A percentile compares a stretch with the other conserved stretches of the same genome.
Evolutionary conservation across 2,329 filamentous ascomycete genomes (phyloP).

Genomic region (Myriangium duriaei): DNA sequence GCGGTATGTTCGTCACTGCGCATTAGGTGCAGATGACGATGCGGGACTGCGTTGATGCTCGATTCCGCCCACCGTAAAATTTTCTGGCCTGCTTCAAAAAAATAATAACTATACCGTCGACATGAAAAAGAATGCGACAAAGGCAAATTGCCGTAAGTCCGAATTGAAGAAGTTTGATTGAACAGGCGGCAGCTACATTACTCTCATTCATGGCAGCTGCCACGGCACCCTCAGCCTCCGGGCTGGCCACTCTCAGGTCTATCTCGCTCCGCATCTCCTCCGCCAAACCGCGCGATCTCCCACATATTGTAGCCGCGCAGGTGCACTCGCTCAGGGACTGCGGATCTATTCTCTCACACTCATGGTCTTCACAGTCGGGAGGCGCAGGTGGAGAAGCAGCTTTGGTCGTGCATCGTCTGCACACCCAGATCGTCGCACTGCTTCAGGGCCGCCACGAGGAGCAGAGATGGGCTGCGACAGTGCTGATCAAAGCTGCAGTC

Average conservation of each 20-base stretch:
- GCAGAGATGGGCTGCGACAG: slow-evolving; percentile 64
- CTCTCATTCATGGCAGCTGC: slow-evolving; percentile 4
- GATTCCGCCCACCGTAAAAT: slow-evolving; percentile 7
- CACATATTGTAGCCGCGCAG: slow-evolving; percentile 58
- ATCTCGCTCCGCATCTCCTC: slow-evolving; percentile 60
- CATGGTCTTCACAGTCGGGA: slow-evolving; percentile 45
- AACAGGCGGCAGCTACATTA: neutral
- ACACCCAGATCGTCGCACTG: slow-evolving; percentile 63
- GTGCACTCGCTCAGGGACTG: slow-evolving; percentile 43
- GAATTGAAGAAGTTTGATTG: neutral
- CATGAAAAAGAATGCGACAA: too few species aligned
- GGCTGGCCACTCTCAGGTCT: slow-evolving; percentile 41
- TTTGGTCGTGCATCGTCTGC: slow-evolving; percentile 68
- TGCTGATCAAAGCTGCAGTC: slow-evolving; percentile 66
- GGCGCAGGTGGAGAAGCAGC: slow-evolving; percentile 43
- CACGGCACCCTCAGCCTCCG: slow-evolving; percentile 3
- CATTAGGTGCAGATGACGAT: slow-evolving; percentile 1
- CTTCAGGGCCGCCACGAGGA: slow-evolving; percentile 63
- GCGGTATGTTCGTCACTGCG: too few species aligned
- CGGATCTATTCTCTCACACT: slow-evolving; percentile 48
- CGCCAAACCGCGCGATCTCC: slow-evolving; percentile 59
- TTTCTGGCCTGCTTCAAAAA: too few species aligned
- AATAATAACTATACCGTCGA: too few species aligned
- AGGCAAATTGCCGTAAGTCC: too few species aligned
- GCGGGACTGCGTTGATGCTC: neutral